Evolutionary conservation across 2,329 filamentous ascomycete species (phyloP).

Genomic region (Graphilbum ipis-grandicollis): DNA sequence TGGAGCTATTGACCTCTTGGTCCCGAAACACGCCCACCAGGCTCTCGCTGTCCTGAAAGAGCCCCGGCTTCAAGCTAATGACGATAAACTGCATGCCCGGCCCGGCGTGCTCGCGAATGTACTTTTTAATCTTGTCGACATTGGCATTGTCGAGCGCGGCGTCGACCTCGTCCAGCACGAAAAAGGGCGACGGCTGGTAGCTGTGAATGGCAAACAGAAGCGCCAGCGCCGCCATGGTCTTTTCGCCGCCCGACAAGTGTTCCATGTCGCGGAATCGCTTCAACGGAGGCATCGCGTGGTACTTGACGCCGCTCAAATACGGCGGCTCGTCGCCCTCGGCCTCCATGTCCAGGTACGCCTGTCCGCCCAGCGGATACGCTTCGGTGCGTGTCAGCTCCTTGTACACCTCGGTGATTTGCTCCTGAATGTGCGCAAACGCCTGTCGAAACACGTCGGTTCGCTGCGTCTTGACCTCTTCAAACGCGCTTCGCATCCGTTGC

Average conservation of each 20-base stretch:
- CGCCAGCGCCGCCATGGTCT: slow-evolving; percentile 96
- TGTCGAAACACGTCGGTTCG: slow-evolving; percentile 88
- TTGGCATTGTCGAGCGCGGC: slow-evolving; percentile 97
- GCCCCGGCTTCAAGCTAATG: slow-evolving; percentile 83
- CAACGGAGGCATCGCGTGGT: slow-evolving; percentile 94
- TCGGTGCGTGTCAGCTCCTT: slow-evolving; percentile 82
- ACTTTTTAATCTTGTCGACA: slow-evolving; percentile 88
- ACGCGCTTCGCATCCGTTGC: slow-evolving; percentile 30
- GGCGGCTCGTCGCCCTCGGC: slow-evolving; percentile 83
- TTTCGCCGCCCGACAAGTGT: slow-evolving; percentile 89
- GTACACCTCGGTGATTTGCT: slow-evolving; percentile 88
- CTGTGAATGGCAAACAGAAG: slow-evolving; percentile 92
- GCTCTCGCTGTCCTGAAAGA: slow-evolving; percentile 94
- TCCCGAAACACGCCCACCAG: slow-evolving; percentile 91
- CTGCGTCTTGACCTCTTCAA: slow-evolving; percentile 64
- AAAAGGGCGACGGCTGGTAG: slow-evolving; percentile 91
- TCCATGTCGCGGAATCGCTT: slow-evolving; percentile 99
- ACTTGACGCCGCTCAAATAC: slow-evolving; percentile 90
- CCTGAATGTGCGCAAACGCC: slow-evolving; percentile 85
- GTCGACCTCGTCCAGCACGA: slow-evolving; percentile 95
- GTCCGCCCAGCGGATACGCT: slow-evolving; percentile 84
- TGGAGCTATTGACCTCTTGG: slow-evolving; percentile 81
- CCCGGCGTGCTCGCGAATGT: slow-evolving; percentile 82
- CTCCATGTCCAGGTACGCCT: slow-evolving; percentile 74
- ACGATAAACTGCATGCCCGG: slow-evolving; percentile 99